phyloP scores from a whole-genome alignment of 768 basidiomycete genomes.

The Mycena rosella region DNA sequence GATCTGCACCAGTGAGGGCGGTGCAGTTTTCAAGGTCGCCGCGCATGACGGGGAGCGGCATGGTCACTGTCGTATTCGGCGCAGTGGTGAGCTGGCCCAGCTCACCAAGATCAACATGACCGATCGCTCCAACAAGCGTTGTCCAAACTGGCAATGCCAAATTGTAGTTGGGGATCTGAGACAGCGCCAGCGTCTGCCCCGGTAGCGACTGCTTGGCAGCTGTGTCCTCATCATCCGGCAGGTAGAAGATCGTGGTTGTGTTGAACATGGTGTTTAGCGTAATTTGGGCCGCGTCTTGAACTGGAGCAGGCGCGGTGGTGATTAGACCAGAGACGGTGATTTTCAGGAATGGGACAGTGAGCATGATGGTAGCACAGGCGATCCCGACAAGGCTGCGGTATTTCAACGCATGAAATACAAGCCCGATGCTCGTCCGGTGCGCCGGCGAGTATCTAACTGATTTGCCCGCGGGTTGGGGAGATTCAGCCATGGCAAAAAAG shows the following conservation, averaged over 20 bases:
- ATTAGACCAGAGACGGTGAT: conserved; percentile 25
- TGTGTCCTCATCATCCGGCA: background rate
- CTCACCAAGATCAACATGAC: too few relatives aligned
- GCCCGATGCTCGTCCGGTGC: background rate
- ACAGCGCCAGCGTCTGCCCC: background rate
- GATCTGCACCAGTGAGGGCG: too few relatives aligned
- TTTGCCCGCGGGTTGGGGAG: conserved; percentile 10
- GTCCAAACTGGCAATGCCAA: too few relatives aligned
- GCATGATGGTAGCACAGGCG: conserved; percentile 8
- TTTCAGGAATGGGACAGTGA: conserved; percentile 25
- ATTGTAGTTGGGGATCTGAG: too few relatives aligned
- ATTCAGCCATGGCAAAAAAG: conserved; percentile 8
- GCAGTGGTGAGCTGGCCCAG: too few relatives aligned
- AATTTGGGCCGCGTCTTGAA: background rate
- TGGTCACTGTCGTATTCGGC: too few relatives aligned
- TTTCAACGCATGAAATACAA: conserved; percentile 6
- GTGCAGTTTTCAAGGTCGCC: too few relatives aligned
- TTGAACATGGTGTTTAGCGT: conserved; percentile 11
- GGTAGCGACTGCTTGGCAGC: background rate
- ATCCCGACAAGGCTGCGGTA: conserved; percentile 19
- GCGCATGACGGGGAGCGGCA: too few relatives aligned
- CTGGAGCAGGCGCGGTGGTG: background rate
- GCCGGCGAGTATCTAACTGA: conserved; percentile 16
- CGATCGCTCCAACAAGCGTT: too few relatives aligned
- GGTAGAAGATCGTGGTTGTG: background rate